Evolutionary conservation across 768 basidiomycete genomes (phyloP).

Genomic region (Lentinus brumalis): DNA sequence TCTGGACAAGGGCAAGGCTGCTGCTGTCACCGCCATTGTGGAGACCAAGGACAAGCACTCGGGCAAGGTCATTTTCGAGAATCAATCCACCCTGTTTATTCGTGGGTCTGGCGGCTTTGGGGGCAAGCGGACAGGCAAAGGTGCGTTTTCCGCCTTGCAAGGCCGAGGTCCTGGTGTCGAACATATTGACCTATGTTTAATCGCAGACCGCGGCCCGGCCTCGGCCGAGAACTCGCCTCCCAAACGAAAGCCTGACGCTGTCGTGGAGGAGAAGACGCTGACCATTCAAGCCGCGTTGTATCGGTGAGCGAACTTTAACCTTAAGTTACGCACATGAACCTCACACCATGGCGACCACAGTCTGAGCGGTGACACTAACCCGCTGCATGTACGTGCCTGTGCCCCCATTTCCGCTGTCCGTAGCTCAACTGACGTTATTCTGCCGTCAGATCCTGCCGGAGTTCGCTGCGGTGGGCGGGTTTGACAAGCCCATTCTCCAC

Average conservation of each 20-base stretch:
- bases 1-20: conserved; percentile 91
- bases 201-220: conserved; percentile 84
- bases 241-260: conserved; percentile 80
- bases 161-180: neutral
- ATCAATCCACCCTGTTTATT: conserved; percentile 88
- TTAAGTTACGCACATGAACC: neutral
- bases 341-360: conserved; percentile 40
- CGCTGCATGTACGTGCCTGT: conserved; percentile 68
- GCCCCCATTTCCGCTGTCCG: neutral
- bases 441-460: conserved; percentile 72
- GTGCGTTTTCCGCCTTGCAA: conserved; percentile 43
- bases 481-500: conserved; percentile 86
- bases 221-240: conserved; percentile 82
- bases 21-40: conserved; percentile 78
- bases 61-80: conserved; percentile 86
- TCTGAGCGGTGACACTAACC: conserved; percentile 90
- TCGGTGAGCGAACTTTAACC: conserved; percentile 49
- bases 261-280: conserved; percentile 86
- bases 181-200: neutral
- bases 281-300: conserved; percentile 88
- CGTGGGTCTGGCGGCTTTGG: conserved; percentile 97
- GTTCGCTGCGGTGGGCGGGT: conserved; percentile 94
- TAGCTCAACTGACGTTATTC: neutral
- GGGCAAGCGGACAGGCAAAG: conserved; percentile 81
- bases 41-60: conserved; percentile 79